Evolutionary conservation across 225 moss, liverwort and hornwort genomes (phyloP).

Genomic region (Pleurozium schreberi): DNA sequence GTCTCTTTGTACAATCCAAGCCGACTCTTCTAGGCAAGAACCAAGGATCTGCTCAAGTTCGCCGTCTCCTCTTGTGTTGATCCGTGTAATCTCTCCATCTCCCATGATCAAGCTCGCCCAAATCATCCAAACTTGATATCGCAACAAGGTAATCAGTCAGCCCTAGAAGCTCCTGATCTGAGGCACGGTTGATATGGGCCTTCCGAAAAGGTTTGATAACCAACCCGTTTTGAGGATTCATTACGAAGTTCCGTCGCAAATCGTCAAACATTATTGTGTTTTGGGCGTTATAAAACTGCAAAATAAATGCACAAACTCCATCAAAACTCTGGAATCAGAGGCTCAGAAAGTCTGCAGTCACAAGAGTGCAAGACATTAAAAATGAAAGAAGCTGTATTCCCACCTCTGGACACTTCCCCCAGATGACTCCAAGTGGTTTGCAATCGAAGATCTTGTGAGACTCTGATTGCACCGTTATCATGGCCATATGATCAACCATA

Average conservation of each 20-base stretch:
- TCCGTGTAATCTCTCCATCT: conserved; percentile 69
- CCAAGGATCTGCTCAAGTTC: background rate
- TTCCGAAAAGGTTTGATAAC: conserved; percentile 87
- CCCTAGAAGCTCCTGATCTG: conserved; percentile 73
- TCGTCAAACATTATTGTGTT: conserved; percentile 99
- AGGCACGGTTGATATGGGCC: conserved; percentile 76
- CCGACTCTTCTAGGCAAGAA: background rate
- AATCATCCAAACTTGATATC: conserved; percentile 71
- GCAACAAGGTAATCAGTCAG: conserved; percentile 77
- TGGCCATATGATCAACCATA: conserved; percentile 70
- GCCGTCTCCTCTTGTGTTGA: conserved; percentile 27
- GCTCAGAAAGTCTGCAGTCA: background rate
- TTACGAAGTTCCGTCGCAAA: conserved; percentile 87
- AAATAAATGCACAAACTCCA: background rate
- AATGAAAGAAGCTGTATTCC: background rate
- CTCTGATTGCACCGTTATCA: conserved; percentile 93
- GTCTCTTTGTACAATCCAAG: conserved; percentile 17
- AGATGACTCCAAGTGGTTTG: conserved; percentile 91
- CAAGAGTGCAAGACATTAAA: background rate
- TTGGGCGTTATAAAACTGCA: conserved; percentile 72
- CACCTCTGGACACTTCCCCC: conserved; percentile 77
- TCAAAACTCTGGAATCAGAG: background rate
- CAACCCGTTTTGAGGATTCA: conserved; percentile 94
- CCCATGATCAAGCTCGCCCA: conserved; percentile 70
- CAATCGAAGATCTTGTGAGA: conserved; percentile 86